A percentile compares a stretch with the other conserved stretches of the same genome.
phyloP scores from a whole-genome alignment of 1,284 basidiomycete genomes.

The Cryptococcus jaspeensis region DNA sequence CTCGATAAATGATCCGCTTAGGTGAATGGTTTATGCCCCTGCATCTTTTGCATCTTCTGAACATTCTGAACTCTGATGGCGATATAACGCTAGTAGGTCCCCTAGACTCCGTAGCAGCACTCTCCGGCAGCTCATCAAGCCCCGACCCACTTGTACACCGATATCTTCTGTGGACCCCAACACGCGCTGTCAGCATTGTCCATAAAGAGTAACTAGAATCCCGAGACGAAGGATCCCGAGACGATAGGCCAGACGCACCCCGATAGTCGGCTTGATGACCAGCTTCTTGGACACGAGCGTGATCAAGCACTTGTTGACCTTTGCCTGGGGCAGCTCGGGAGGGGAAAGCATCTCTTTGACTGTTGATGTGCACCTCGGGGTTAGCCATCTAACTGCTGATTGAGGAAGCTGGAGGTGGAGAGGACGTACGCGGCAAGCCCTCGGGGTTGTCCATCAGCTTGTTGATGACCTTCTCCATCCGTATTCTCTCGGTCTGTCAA shows the following conservation, averaged over 20 bases:
- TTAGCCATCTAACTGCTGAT: neutral
- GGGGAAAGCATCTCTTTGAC: constrained; percentile 75
- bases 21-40: too few species aligned
- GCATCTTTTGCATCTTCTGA: too few species aligned
- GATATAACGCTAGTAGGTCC: too few species aligned
- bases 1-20: too few species aligned
- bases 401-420: neutral
- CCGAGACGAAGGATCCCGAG: neutral
- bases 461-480: constrained; percentile 67
- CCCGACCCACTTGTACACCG: constrained; percentile 34
- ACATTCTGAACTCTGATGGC: too few species aligned
- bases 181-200: neutral
- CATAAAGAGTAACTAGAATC: neutral
- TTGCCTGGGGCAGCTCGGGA: constrained; percentile 79
- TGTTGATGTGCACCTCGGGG: constrained; percentile 42
- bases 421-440: constrained; percentile 35
- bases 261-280: constrained; percentile 61
- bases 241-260: constrained; percentile 40
- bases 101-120: too few species aligned
- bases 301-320: constrained; percentile 89
- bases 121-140: constrained; percentile 5
- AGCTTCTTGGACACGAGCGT: constrained; percentile 85
- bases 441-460: constrained; percentile 43
- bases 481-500: constrained; percentile 63
- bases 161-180: constrained; percentile 4